Conservation (phyloP, 495 filamentous ascomycete species). For the Talaromyces adpressus region DNA sequence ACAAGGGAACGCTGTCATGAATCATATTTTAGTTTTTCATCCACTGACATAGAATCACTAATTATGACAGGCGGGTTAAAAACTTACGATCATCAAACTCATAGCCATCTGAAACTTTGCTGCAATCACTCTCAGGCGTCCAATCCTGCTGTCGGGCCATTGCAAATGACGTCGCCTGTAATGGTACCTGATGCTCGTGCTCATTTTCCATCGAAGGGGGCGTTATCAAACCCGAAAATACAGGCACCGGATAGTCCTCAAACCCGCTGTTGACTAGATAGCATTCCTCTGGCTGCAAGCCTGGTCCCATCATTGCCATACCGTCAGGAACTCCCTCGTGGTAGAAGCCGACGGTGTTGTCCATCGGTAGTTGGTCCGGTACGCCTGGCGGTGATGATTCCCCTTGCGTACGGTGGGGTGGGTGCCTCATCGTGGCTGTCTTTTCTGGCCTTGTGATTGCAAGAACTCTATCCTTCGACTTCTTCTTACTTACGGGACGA, state of each 20-base stretch:
- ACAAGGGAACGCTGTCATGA: neutral
- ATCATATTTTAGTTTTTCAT: neutral
- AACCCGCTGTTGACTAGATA: neutral
- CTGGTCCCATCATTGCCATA: neutral
- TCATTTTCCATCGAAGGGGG: slow-evolving; percentile 1
- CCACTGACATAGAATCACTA: neutral
- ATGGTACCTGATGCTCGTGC: neutral
- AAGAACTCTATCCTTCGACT: neutral
- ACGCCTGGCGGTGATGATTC: neutral
- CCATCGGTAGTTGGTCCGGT: neutral
- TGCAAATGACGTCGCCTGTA: neutral
- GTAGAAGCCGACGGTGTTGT: neutral
- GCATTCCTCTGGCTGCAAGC: slow-evolving; percentile 1
- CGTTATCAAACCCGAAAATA: slow-evolving; percentile 3
- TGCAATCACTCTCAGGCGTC: neutral
- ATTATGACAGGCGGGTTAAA: neutral
- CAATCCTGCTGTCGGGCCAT: neutral
- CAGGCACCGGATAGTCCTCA: neutral
- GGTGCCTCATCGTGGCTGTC: neutral
- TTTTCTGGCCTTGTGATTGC: neutral
- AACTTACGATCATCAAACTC: slow-evolving; percentile 1
- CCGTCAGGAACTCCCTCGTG: neutral
- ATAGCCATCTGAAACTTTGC: neutral
- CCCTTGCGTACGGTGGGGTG: neutral
- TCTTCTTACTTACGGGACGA: slow-evolving; percentile 1